Conservation (phyloP, 495 filamentous ascomycete genomes). For the Astrothelium macrocarpum region DNA sequence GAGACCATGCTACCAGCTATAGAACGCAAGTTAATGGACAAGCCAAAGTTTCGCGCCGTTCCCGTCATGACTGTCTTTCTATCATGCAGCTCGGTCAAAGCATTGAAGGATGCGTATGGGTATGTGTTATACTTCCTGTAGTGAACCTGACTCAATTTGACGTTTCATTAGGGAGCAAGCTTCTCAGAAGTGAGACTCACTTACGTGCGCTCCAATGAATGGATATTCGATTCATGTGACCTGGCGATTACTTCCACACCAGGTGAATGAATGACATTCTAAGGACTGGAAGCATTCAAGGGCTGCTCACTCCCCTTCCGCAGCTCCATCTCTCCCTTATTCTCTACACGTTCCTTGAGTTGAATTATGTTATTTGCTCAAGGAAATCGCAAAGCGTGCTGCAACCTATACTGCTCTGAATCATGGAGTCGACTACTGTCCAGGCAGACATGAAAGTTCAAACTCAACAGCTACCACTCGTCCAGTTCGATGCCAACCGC, state of each 20-base stretch:
- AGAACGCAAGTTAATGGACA: slow-evolving; percentile 18
- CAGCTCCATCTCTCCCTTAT: background rate
- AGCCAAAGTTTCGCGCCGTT: slow-evolving; percentile 22
- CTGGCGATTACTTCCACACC: too few species aligned
- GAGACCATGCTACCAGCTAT: slow-evolving; percentile 42
- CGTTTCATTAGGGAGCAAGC: slow-evolving; percentile 11
- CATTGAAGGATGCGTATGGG: slow-evolving; percentile 40
- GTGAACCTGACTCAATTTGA: background rate
- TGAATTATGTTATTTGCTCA: background rate
- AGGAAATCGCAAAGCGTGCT: background rate
- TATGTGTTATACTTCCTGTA: slow-evolving; percentile 21
- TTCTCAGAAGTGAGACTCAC: background rate
- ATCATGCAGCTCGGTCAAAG: slow-evolving; percentile 43
- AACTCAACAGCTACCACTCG: slow-evolving; percentile 1
- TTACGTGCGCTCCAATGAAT: background rate
- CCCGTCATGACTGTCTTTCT: slow-evolving; percentile 53
- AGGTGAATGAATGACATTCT: too few species aligned
- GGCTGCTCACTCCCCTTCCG: background rate
- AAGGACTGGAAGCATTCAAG: background rate
- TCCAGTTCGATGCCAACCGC: background rate
- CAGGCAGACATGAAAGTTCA: slow-evolving; percentile 5
- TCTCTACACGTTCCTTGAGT: background rate
- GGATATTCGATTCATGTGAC: background rate
- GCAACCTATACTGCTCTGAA: background rate
- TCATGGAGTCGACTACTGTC: slow-evolving; percentile 4